Evolutionary conservation across 306 rosid species (phyloP), one percentile per base, ranked within the genome.

Genomic region (Casuarina glauca): DNA sequence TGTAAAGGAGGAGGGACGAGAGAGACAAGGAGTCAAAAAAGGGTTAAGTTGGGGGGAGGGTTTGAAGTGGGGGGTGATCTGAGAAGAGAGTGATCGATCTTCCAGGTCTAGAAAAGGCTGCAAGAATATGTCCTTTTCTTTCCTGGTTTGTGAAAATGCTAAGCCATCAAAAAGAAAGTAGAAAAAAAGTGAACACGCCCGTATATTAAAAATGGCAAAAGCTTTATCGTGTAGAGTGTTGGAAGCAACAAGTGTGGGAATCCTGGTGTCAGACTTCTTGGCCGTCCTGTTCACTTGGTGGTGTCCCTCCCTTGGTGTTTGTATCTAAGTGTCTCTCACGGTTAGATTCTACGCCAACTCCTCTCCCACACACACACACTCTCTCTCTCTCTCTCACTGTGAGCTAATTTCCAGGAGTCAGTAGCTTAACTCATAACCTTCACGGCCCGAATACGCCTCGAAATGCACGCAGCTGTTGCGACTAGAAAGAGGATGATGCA

Each of bases 241-340:
- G 97, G 97, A 91, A 88, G 92, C 78, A 91, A 86, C 91, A 77
- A 85, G 91, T 86, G 90, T 86, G 97, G 88, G 97, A 91, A 89
- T 91, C 94, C 60, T 85, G 71, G 26, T 86, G 87, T 91, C 96
- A 87, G 96, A 83, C 41, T 48, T 76, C 71, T 64, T 78, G 69
- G 80, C 69, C 57, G 82, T 81, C 77, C 81, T 81, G 84, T 86
- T 80, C 85, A 70, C 70, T 78, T 66, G 3, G 20, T 45, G 72
- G 20, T 45, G 72, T 32, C 57, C 49, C 49, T 66, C 58, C 6
- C 48, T 74, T 51, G 4, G 16, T 84, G 79, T 82, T 86, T 84
- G 82, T 82, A 77, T 84, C 58, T 42, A 76, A 66, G 73, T 80
- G 84, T 81, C 86, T 81, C 86, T 84, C 90, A 70, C 87, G 84